phyloP scores from a whole-genome alignment of 208 protist species.

The Trypanosoma theileri region DNA sequence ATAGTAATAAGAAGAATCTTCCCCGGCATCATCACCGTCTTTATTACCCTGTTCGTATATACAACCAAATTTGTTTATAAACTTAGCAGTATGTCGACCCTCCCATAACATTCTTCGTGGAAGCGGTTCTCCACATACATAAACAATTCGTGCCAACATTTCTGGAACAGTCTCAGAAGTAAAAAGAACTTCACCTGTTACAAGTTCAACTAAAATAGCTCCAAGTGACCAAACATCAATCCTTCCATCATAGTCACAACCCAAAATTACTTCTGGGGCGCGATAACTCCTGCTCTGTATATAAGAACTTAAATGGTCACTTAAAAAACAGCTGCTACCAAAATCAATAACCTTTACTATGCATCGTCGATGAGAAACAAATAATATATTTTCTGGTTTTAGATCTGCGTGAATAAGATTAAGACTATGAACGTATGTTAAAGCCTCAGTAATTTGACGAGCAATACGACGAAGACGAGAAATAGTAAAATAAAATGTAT shows the following conservation, averaged over 20 bases:
- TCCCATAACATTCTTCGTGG: constrained; percentile 86
- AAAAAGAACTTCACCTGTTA: constrained; percentile 94
- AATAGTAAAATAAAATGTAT: constrained; percentile 93
- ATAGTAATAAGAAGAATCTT: constrained; percentile 57
- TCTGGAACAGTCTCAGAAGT: constrained; percentile 92
- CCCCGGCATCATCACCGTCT: constrained; percentile 31
- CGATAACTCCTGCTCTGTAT: constrained; percentile 95
- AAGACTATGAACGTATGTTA: constrained; percentile 92
- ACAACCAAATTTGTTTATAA: constrained; percentile 87
- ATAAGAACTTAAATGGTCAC: constrained; percentile 94
- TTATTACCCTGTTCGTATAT: constrained; percentile 82
- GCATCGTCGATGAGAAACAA: constrained; percentile 92
- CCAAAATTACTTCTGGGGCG: constrained; percentile 92
- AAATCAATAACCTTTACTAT: constrained; percentile 97
- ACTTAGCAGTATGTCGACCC: constrained; percentile 84
- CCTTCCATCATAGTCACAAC: constrained; percentile 92
- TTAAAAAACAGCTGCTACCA: constrained; percentile 94
- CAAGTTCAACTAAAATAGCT: constrained; percentile 93
- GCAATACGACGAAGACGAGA: constrained; percentile 89
- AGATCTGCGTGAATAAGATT: constrained; percentile 96
- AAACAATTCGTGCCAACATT: constrained; percentile 92
- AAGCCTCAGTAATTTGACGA: constrained; percentile 77
- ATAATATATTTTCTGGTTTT: constrained; percentile 97
- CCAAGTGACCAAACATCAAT: constrained; percentile 96
- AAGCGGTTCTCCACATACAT: constrained; percentile 86